Percentiles rank a stretch among this genome's conserved stretches.
phyloP scores from a whole-genome alignment of 768 basidiomycete genomes.

The Leucocoprinus sp. region DNA sequence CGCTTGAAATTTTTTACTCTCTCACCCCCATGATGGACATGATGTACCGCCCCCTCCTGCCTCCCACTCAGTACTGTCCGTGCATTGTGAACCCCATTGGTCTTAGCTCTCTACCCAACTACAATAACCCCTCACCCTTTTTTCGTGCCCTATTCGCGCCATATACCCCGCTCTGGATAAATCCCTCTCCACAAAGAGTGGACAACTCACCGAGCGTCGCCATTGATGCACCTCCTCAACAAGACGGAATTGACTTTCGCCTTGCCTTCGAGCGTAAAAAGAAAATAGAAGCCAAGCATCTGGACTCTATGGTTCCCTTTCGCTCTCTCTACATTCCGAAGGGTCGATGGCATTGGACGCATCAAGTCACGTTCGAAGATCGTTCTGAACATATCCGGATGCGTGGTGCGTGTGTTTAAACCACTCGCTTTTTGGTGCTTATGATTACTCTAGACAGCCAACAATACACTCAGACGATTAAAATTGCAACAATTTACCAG shows the following conservation, averaged over 20 bases:
- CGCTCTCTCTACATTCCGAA: not conserved
- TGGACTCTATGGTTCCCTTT: not conserved
- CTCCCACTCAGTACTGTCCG: slow-evolving; percentile 3
- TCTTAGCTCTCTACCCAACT: not conserved
- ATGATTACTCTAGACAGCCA: not conserved
- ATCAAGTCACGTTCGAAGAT: slow-evolving; percentile 2
- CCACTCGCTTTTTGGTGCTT: not conserved
- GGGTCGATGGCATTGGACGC: slow-evolving; percentile 6
- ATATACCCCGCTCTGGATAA: slow-evolving; percentile 3
- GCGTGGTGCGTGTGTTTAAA: not conserved
- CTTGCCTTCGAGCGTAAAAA: not conserved
- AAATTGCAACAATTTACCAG: slow-evolving; percentile 1
- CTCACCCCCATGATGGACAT: not conserved
- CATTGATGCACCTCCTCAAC: not conserved
- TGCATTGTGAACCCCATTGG: not conserved
- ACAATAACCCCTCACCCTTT: not conserved
- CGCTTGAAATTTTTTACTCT: not conserved
- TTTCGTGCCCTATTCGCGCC: slow-evolving; percentile 5
- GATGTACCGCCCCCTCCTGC: slow-evolving; percentile 5
- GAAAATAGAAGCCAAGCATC: not conserved
- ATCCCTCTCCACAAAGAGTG: not conserved
- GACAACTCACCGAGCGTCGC: slow-evolving; percentile 1
- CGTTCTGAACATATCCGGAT: slow-evolving; percentile 1
- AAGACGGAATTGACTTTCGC: slow-evolving; percentile 3
- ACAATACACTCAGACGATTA: not conserved